Evolutionary conservation across 352 stramenopile genomes (phyloP).

Genomic region (Saprolegnia parasitica): DNA sequence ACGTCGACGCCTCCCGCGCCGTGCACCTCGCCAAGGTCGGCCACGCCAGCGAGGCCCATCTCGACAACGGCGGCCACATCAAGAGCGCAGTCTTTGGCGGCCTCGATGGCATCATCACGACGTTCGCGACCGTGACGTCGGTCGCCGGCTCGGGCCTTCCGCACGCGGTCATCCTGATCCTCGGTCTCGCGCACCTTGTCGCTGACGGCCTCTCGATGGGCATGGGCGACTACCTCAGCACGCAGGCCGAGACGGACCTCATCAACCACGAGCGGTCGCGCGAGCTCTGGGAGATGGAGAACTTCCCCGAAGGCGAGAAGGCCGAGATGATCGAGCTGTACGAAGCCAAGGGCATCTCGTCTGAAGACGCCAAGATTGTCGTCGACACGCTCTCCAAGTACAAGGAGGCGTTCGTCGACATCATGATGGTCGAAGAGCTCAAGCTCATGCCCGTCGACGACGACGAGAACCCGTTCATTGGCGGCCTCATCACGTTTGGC

Average conservation of each 20-base stretch:
- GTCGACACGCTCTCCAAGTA: conserved; percentile 95
- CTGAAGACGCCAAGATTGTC: conserved; percentile 85
- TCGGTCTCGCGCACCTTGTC: conserved; percentile 93
- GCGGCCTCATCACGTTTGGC: conserved; percentile 84
- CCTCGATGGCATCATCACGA: conserved; percentile 96
- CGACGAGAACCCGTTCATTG: conserved; percentile 81
- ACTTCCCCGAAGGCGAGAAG: conserved; percentile 75
- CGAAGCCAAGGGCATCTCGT: conserved; percentile 85
- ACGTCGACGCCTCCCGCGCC: conserved; percentile 20
- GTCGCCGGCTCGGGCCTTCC: conserved; percentile 87
- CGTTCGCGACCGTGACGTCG: conserved; percentile 93
- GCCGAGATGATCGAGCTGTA: conserved; percentile 97
- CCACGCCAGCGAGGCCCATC: conserved; percentile 71
- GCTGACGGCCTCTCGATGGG: conserved; percentile 94
- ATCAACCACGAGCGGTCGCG: conserved; percentile 88
- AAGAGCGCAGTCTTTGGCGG: conserved; percentile 92
- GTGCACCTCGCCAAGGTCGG: conserved; percentile 26
- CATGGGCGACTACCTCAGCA: conserved; percentile 92
- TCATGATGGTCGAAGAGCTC: conserved; percentile 97
- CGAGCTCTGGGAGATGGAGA: conserved; percentile 83
- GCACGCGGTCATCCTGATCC: conserved; percentile 91
- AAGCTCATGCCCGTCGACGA: conserved; percentile 92
- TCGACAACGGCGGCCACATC: conserved; percentile 67
- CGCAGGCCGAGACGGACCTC: conserved; percentile 90
- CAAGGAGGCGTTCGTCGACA: conserved; percentile 95